Percentiles rank a stretch among this genome's conserved stretches.
Conservation (phyloP, 148 eudicot species). For the Hydrangea macrophylla region DNA sequence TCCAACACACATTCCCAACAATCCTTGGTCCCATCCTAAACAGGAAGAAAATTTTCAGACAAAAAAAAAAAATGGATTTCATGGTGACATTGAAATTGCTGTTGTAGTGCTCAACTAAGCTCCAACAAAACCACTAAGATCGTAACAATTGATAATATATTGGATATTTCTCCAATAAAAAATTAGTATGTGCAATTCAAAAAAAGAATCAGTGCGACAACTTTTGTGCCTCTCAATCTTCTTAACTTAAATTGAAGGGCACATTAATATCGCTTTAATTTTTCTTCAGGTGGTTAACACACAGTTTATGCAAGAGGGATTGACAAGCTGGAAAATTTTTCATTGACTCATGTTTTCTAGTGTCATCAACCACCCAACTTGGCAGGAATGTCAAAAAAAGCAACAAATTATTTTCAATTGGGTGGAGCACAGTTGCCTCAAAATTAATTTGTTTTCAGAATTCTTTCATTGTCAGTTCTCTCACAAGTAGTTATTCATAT, state of each 20-base stretch:
- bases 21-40: slow-evolving; percentile 99
- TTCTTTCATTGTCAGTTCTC: background rate
- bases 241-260: background rate
- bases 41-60: background rate
- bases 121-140: background rate
- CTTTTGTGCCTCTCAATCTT: background rate
- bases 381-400: background rate
- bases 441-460: background rate
- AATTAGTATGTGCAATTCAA: background rate
- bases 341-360: background rate
- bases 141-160: background rate
- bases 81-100: background rate
- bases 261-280: background rate
- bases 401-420: background rate
- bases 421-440: background rate
- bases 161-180: background rate
- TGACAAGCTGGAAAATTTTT: background rate
- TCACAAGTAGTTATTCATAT: background rate
- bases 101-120: background rate
- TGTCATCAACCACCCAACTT: background rate
- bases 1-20: slow-evolving; percentile 93
- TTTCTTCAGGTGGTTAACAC: background rate
- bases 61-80: background rate
- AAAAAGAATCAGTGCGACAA: background rate
- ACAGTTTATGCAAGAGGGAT: background rate